Evolutionary conservation across 1,284 basidiomycete species (phyloP).

Genomic region (Tilletiopsis washingtonensis): DNA sequence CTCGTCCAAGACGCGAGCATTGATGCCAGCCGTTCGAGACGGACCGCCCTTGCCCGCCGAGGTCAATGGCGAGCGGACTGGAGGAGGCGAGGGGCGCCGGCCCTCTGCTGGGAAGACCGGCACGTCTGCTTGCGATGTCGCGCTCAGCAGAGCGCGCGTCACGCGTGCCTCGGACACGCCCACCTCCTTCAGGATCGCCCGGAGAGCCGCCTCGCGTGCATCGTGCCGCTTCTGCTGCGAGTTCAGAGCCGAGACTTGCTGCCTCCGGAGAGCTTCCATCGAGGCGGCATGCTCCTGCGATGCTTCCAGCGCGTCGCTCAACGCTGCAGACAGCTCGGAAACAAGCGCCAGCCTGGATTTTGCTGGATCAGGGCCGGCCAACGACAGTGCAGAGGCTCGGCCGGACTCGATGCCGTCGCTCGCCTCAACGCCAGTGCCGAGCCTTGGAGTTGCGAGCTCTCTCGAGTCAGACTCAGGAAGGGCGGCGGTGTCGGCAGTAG

Average conservation of each 20-base stretch:
- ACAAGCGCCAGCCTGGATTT: background rate
- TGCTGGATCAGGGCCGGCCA: background rate
- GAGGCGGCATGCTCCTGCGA: no score
- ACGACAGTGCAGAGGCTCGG: background rate
- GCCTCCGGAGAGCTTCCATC: no score
- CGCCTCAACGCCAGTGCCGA: background rate
- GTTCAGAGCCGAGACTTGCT: constrained; percentile 1
- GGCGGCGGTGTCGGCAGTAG: background rate
- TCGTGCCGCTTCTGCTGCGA: background rate
- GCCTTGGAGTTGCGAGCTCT: background rate
- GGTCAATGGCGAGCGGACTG: no score
- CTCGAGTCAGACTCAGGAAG: background rate
- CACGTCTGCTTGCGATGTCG: constrained; percentile 1
- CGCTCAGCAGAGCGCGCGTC: background rate
- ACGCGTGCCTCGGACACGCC: constrained; percentile 2
- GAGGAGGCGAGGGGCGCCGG: no score
- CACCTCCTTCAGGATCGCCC: background rate
- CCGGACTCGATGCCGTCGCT: background rate
- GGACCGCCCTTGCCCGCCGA: no score
- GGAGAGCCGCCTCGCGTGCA: constrained; percentile 1
- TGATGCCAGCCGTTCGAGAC: no score
- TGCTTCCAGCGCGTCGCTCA: background rate
- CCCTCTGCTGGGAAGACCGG: constrained; percentile 2
- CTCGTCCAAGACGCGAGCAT: no score
- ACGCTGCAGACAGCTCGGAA: background rate